These are phyloP conservation scores for Dictyostelium capitatum DNA, from an alignment of 78 protist species.

Conservation along the genomic window DNA sequence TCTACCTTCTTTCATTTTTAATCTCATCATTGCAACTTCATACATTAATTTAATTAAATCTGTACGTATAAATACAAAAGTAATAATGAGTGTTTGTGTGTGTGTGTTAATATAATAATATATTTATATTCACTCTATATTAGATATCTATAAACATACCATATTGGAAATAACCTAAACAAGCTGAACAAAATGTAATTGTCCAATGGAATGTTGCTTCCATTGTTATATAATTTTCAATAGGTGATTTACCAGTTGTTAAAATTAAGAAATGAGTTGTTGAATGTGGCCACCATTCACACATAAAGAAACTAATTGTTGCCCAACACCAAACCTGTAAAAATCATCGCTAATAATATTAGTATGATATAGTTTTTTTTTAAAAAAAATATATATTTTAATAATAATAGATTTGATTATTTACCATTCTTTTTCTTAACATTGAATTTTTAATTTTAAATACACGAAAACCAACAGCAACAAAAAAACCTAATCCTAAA, in stretches of 20 bases:
- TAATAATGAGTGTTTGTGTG: too few relatives aligned
- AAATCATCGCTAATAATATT: neutral
- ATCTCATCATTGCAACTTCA: slow-evolving; percentile 82
- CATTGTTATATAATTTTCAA: slow-evolving; percentile 43
- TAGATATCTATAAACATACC: too few relatives aligned
- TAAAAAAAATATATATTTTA: neutral
- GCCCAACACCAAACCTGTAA: slow-evolving; percentile 41
- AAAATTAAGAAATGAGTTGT: slow-evolving; percentile 58
- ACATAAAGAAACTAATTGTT: slow-evolving; percentile 10
- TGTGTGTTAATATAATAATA: too few relatives aligned
- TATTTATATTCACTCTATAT: too few relatives aligned
- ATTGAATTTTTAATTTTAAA: slow-evolving; percentile 53
- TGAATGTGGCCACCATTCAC: slow-evolving; percentile 76
- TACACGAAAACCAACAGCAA: slow-evolving; percentile 57
- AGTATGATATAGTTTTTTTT: too few relatives aligned
- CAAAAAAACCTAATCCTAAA: slow-evolving; percentile 42
- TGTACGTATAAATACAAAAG: neutral
- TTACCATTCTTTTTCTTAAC: slow-evolving; percentile 59
- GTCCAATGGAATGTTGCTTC: slow-evolving; percentile 75
- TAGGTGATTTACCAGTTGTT: neutral
- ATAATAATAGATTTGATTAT: neutral
- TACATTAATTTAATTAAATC: slow-evolving; percentile 72
- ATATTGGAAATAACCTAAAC: slow-evolving; percentile 56
- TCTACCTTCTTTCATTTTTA: slow-evolving; percentile 59
- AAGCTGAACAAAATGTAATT: slow-evolving; percentile 26